Base-by-base conservation (phyloP, 495 filamentous ascomycete species). In the Neurospora sp. region DNA sequence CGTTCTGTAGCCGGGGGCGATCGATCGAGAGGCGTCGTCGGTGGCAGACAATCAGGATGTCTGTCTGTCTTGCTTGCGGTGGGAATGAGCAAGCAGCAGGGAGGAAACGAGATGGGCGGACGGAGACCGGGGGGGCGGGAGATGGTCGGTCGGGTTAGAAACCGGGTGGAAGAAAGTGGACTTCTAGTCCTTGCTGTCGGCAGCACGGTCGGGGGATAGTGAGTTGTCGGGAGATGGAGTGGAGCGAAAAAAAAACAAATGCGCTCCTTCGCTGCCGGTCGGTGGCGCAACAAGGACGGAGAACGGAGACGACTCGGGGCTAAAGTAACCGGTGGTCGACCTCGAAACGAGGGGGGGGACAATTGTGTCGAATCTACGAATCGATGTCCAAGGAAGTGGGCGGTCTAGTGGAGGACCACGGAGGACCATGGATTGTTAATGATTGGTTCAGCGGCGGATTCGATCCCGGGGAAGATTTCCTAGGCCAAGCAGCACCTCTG, bases 231-330 rank as follows among this genome's bases (percentile, higher is more conserved):
- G 53, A 61, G 53, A 37, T 37, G 35, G 5, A 61, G 53, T 61
- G 53, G 53, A 61, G 53, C 53, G 53, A 61, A 27, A 53, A 31
- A 27, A 27, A 27, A 27, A n/a, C 27, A 27, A 27, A 27, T 2
- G 53, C 53, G 27, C 22, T 61, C 11, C 20, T 61, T 6, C 12
- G 53, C 53, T 61, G 53, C 53, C 27, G 20, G 42, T 53, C 37
- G 71, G 79, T 80, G 79, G 79, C 78, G 79, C 78, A 79, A 80
- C 35, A n/a, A 68, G 27, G 22, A 53, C 41, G 27, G 41, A 53
- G 41, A 48, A 48, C 70, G 40, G 27, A 53, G 31, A 14, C 73
- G 75, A 75, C 74, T 77, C 71, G 76, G 77, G 74, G 70, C 69
- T 73, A 72, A 75, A 61, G 53, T 31, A 61, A 61, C 53, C 53